A percentile compares a stretch with the other conserved stretches of the same genome.
These are phyloP conservation scores for Russula abietina DNA, from an alignment of 768 basidiomycete genomes.

Conservation along the genomic window DNA sequence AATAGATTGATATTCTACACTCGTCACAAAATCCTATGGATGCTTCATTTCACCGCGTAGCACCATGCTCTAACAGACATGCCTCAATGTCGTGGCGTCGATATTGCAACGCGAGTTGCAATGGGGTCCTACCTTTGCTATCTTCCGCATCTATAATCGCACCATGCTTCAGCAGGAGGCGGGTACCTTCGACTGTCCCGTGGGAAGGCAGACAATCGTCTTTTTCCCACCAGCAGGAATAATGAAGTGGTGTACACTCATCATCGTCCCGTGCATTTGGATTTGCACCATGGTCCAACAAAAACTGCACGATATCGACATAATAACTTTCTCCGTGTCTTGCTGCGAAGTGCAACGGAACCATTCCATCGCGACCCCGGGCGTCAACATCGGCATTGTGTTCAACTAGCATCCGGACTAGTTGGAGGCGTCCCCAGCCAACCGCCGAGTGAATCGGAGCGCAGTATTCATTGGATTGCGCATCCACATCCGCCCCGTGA, in stretches of 20 bases:
- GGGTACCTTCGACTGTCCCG: background rate
- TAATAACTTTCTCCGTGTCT: background rate
- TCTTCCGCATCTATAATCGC: background rate
- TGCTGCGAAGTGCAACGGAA: background rate
- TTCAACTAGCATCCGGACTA: background rate
- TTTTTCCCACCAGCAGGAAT: background rate
- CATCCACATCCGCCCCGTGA: background rate
- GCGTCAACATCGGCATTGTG: background rate
- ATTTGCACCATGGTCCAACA: background rate
- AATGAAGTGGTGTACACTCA: background rate
- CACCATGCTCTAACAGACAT: too few species aligned
- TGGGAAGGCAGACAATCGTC: rapidly evolving
- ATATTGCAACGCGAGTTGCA: background rate
- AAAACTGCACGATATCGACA: background rate
- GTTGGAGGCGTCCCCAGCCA: background rate
- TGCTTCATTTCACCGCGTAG: too few species aligned
- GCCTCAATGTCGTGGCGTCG: background rate
- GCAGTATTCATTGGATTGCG: rapidly evolving
- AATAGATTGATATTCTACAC: too few species aligned
- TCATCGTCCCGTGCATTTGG: background rate
- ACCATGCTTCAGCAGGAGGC: background rate
- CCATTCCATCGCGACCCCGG: background rate
- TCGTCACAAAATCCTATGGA: too few species aligned
- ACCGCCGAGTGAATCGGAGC: background rate
- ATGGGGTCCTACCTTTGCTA: background rate